Evolutionary conservation across 2,329 filamentous ascomycete species (phyloP).

Genomic region (Penicillium capsulatum): DNA sequence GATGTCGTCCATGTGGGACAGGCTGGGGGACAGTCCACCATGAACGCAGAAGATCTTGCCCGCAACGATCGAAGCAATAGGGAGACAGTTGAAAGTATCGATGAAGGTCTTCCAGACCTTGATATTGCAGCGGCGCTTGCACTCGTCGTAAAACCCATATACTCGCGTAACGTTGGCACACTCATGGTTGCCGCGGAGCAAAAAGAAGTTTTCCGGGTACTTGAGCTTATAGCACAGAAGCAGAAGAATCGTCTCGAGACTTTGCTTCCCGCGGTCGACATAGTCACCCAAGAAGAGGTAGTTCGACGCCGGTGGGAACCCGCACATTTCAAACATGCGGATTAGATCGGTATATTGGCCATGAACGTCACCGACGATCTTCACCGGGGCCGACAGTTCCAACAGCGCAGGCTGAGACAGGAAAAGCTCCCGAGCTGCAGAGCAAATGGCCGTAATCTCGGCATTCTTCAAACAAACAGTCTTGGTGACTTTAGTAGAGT

Average conservation of each 20-base stretch:
- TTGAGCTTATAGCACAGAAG: slow-evolving; percentile 96
- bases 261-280: slow-evolving; percentile 94
- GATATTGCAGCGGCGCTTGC: slow-evolving; percentile 91
- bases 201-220: slow-evolving; percentile 95
- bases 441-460: slow-evolving; percentile 91
- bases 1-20: slow-evolving; percentile 98
- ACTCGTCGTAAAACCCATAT: slow-evolving; percentile 97
- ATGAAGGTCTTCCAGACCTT: slow-evolving; percentile 99
- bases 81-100: slow-evolving; percentile 92
- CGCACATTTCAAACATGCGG: slow-evolving; percentile 97
- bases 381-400: slow-evolving; percentile 90
- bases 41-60: slow-evolving; percentile 98
- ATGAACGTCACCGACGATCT: slow-evolving; percentile 95
- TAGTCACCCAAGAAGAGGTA: slow-evolving; percentile 95
- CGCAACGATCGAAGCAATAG: slow-evolving; percentile 93
- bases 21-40: slow-evolving; percentile 83
- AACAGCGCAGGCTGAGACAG: slow-evolving; percentile 86
- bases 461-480: slow-evolving; percentile 96
- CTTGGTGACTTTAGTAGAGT: slow-evolving; percentile 95
- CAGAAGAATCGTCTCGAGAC: slow-evolving; percentile 86
- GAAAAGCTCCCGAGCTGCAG: slow-evolving; percentile 81
- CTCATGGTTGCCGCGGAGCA: slow-evolving; percentile 91
- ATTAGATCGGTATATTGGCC: slow-evolving; percentile 96
- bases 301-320: slow-evolving; percentile 86
- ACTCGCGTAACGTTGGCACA: slow-evolving; percentile 94